phyloP scores from a whole-genome alignment of 2,329 filamentous ascomycete genomes.

The Penicillium sp. region DNA sequence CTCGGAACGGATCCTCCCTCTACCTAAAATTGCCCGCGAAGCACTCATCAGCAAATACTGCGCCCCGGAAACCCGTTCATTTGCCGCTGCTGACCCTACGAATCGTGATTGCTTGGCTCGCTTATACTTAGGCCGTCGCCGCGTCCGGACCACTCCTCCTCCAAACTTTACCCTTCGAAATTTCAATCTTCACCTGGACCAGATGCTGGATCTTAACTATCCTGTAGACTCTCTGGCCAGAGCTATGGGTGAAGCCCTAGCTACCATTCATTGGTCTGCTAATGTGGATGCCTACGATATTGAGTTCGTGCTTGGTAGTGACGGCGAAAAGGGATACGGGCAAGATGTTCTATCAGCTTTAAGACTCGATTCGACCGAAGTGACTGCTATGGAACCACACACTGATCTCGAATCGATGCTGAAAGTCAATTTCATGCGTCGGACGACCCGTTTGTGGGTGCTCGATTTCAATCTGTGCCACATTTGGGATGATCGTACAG shows the following conservation, averaged over 20 bases:
- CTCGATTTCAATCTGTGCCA: slow-evolving; percentile 10
- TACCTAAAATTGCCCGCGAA: slow-evolving; percentile 16
- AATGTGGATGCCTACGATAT: slow-evolving; percentile 11
- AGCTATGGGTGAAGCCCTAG: slow-evolving; percentile 7
- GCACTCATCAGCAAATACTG: slow-evolving; percentile 22
- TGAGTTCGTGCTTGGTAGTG: slow-evolving; percentile 13
- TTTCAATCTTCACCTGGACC: slow-evolving; percentile 9
- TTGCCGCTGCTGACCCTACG: slow-evolving; percentile 1
- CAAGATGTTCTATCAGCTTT: not conserved
- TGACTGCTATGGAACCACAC: slow-evolving; percentile 4
- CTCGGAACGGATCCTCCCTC: slow-evolving; percentile 18
- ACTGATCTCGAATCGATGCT: slow-evolving; percentile 5
- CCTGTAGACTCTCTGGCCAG: not conserved
- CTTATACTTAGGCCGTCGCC: slow-evolving; percentile 12
- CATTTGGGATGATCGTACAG: slow-evolving; percentile 3
- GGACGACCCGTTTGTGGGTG: slow-evolving; percentile 5
- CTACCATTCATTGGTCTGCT: slow-evolving; percentile 10
- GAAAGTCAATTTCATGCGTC: not conserved
- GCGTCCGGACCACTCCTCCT: not conserved
- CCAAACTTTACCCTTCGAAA: slow-evolving; percentile 11
- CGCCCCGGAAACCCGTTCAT: not conserved
- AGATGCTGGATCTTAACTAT: slow-evolving; percentile 9
- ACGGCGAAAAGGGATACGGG: slow-evolving; percentile 1
- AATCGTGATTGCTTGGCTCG: slow-evolving; percentile 15
- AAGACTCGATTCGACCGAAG: not conserved